These are phyloP conservation scores for Colletotrichum godetiae DNA, from an alignment of 2,329 filamentous ascomycete species.

Conservation along the genomic window DNA sequence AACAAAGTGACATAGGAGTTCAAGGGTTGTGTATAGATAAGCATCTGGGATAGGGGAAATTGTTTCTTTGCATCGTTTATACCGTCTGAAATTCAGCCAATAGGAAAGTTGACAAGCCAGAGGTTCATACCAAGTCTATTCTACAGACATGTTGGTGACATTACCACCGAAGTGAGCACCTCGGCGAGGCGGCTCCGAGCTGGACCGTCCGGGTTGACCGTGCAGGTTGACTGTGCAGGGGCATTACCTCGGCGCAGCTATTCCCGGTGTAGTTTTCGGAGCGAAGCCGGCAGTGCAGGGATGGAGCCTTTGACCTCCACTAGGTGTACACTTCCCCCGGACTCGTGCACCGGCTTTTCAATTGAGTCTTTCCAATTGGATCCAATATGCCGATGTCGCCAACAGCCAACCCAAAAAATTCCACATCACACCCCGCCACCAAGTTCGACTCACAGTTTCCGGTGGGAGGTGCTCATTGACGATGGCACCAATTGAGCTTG, in stretches of 20 bases:
- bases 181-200: too few species aligned
- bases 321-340: conserved; percentile 28
- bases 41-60: conserved; percentile 16
- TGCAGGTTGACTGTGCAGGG: background rate
- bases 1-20: conserved; percentile 25
- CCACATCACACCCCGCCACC: conserved; percentile 24
- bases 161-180: background rate
- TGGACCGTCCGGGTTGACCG: background rate
- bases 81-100: background rate
- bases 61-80: conserved; percentile 10
- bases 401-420: conserved; percentile 38
- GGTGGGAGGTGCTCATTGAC: conserved; percentile 37
- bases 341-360: conserved; percentile 8
- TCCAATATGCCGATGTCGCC: conserved; percentile 38
- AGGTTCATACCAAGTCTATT: background rate
- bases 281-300: conserved; percentile 32
- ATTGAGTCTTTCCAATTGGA: background rate
- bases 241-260: conserved; percentile 14
- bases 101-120: background rate
- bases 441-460: conserved; percentile 26
- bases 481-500: conserved; percentile 65
- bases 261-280: background rate
- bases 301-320: conserved; percentile 24
- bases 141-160: too few species aligned
- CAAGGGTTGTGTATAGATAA: conserved; percentile 28